phyloP scores from a whole-genome alignment of 345 rosid species.

The Aegle marmelos region DNA sequence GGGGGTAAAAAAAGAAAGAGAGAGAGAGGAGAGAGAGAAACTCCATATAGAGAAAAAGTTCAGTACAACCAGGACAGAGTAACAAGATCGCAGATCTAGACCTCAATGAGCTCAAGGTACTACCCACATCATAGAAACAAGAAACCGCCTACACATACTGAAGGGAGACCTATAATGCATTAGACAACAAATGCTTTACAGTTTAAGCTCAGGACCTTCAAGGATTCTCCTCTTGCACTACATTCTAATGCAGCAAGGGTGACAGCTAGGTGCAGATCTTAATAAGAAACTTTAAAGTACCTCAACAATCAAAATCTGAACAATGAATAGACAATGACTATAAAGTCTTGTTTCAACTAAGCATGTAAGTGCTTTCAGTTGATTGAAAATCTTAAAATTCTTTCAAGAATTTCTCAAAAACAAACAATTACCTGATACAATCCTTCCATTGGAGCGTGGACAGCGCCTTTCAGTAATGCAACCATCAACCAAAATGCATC shows the following conservation, averaged over 20 bases:
- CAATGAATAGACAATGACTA: neutral
- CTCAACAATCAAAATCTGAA: neutral
- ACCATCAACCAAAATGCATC: conserved; percentile 97
- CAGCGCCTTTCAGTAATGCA: conserved; percentile 94
- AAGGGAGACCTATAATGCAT: neutral
- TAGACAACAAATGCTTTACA: neutral
- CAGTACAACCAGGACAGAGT: neutral
- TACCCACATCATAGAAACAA: neutral
- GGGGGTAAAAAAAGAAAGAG: no score
- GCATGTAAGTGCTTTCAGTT: neutral
- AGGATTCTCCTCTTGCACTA: neutral
- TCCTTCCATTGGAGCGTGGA: conserved; percentile 98
- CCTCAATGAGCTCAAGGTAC: neutral
- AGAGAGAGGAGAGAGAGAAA: neutral
- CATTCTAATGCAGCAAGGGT: neutral
- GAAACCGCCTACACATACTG: neutral
- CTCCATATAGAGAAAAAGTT: neutral
- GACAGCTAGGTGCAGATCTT: neutral
- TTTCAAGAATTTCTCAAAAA: conserved; percentile 2
- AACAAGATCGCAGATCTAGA: neutral
- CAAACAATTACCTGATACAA: conserved; percentile 65
- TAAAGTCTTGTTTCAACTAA: neutral
- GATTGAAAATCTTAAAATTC: neutral
- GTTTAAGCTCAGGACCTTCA: neutral
- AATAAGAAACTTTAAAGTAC: neutral